Percentiles rank a stretch among this genome's conserved stretches.
Evolutionary conservation across 2,329 filamentous ascomycete species (phyloP).

Genomic region (Cordyceps fumosorosea): DNA sequence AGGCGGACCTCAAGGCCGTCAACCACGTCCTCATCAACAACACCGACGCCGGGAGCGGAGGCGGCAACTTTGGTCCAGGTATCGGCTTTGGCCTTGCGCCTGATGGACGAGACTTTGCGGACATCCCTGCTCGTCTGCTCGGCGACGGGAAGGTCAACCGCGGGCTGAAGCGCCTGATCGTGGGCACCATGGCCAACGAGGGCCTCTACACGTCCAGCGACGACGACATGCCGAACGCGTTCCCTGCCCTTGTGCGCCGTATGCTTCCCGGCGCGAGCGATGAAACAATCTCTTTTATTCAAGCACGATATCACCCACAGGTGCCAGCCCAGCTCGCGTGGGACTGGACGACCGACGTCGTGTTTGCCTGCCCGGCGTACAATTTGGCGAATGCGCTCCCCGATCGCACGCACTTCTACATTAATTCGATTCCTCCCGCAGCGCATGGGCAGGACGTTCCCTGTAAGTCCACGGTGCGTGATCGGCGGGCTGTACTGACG

Average conservation of each 20-base stretch:
- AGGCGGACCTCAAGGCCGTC: constrained; percentile 9
- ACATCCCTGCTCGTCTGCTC: constrained; percentile 14
- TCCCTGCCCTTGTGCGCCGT: constrained; percentile 14
- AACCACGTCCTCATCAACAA: constrained; percentile 18
- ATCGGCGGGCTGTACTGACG: neutral
- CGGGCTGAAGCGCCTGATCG: constrained; percentile 12
- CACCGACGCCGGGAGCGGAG: constrained; percentile 14
- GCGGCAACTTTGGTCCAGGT: constrained; percentile 17
- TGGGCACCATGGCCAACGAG: constrained; percentile 16
- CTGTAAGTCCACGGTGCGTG: constrained; percentile 9
- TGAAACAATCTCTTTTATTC: constrained; percentile 11
- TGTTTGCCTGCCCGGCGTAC: constrained; percentile 18
- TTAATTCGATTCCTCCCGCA: constrained; percentile 14
- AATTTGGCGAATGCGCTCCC: constrained; percentile 16
- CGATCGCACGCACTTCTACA: constrained; percentile 10
- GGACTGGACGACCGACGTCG: constrained; percentile 20
- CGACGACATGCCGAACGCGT: constrained; percentile 12
- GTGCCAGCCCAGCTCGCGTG: constrained; percentile 18
- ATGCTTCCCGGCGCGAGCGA: constrained; percentile 14
- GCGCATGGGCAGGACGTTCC: constrained; percentile 15
- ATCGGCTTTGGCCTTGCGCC: constrained; percentile 17
- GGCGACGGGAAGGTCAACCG: constrained; percentile 7
- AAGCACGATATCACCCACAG: constrained; percentile 11
- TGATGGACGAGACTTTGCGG: constrained; percentile 16
- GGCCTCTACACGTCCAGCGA: constrained; percentile 15